Evolutionary conservation across 148 eudicot species (phyloP).

Genomic region (Limonium bicolor): DNA sequence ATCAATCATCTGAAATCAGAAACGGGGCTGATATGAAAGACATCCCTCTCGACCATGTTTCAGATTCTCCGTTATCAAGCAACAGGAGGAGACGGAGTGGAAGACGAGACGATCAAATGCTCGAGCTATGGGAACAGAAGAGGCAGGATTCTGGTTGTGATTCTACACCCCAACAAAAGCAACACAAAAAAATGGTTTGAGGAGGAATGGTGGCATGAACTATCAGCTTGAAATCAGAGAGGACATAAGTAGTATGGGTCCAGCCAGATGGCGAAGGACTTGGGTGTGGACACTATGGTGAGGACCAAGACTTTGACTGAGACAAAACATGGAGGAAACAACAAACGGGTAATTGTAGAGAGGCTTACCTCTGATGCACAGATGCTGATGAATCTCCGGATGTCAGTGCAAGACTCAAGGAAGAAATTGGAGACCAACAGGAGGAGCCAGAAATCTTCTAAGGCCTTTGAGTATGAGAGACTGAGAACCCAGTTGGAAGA

Average conservation of each 20-base stretch:
- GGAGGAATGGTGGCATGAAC: constrained; percentile 15
- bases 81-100: constrained; percentile 28
- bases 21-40: constrained; percentile 58
- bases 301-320: constrained; percentile 7
- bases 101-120: constrained; percentile 55
- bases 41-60: constrained; percentile 73
- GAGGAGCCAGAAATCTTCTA: constrained; percentile 21
- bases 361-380: constrained; percentile 53
- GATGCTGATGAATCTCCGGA: constrained; percentile 32
- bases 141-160: constrained; percentile 18
- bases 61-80: constrained; percentile 23
- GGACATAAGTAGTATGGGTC: constrained; percentile 11
- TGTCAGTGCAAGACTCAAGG: constrained; percentile 42
- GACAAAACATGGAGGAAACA: constrained; percentile 16
- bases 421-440: constrained; percentile 36
- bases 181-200: constrained; percentile 17
- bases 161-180: constrained; percentile 6
- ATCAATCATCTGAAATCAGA: constrained; percentile 19
- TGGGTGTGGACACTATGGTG: constrained; percentile 58
- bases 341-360: constrained; percentile 34
- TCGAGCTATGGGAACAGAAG: constrained; percentile 71
- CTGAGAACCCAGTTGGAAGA: constrained; percentile 43
- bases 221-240: constrained; percentile 9
- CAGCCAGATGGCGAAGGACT: constrained; percentile 44
- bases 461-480: constrained; percentile 31